Evolutionary conservation across 441 rosid species (phyloP), one percentile per base, ranked within the genome.

Genomic region (Erodium moschatum): DNA sequence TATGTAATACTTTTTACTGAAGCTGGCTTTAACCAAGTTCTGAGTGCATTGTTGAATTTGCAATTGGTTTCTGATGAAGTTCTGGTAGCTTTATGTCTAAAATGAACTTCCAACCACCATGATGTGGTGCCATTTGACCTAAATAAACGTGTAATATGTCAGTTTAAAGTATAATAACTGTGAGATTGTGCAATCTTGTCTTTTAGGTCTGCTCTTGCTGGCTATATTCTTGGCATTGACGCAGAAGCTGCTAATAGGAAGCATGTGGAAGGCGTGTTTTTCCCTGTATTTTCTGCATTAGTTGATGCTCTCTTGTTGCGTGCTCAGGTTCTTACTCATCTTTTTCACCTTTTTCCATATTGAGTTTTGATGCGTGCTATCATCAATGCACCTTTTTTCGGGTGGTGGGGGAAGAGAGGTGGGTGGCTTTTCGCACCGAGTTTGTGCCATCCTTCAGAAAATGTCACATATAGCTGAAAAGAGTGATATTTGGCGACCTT

Each of bases 241-340:
- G 75, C 70, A 42, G 81, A 80, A 69, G 72, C 73, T 73, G 81
- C 76, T 70, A 79, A 80, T 69, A 82, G 71, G 77, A 83, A 81
- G 72, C 86, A 70, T 74, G 84, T 81, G 66, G 78, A 85, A 79
- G 95, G 80, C 67, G 77, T 84, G 77, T 86, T 91, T 67, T 76
- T 76, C 69, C 81, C 98, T 80, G 83, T 93, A 72, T 88, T 89
- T 80, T 87, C 89, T 68, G 85, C 95, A 73, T 79, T 93, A 75
- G 84, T 89, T 67, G 96, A 93, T 79, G 86, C 92, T 18, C 91
- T 93, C 77, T 79, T 93, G 70, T 75, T 85, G 77, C 95, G 97
- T 61, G 87, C 95, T 79, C 97, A 90, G 98, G 98, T 93, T 78
- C 76, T 40, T 65, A 69, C 70, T 74, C 48, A 42, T 6, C 54